Evolutionary conservation across 2,329 filamentous ascomycete genomes (phyloP), one percentile per base, ranked within the genome.

Genomic region (Sphaerulina vaccinii): DNA sequence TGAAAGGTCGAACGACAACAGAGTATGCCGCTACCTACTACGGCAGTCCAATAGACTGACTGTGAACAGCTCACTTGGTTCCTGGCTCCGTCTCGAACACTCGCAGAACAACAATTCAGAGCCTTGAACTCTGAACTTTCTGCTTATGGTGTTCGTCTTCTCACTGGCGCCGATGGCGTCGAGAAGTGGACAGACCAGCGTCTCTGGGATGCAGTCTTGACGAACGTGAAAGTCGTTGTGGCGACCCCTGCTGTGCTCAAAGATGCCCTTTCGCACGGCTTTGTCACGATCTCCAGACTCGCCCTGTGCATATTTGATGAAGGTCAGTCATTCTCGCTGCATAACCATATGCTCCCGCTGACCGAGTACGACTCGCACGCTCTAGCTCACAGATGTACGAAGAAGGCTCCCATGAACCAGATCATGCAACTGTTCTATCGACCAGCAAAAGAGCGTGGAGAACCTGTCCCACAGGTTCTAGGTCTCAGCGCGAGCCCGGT

Each of bases 401-500:
- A 76, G 15, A 82, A 80, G 1, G 79, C 85, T 58, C 76, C 87
- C 0, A 83, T 84, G 9, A 84, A 84, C 51, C 79, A 74, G 33
- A 86, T 95, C 27, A 92, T 95, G 87, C 73, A 70, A 22, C 73
- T 83, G 23, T 85, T 87, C 59, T 95, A 95, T 62, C 80, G 83
- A 55, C 71, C 74, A 22, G 52, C 57, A 11, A 68, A 66, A 15
- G 57, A 48, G 0, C 56, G 50, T 1, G 75, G 74, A 0, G 54
- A 67, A 0, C 33, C 55, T 0, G 68, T 82, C 1, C 90, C 90
- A 0, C 75, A 77, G 16, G 85, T 96, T 22, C 73, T 96, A 4
- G 90, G 90, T 0, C 74, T 96, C 19, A 91, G 86, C 5, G 90
- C 90, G 1, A 95, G 87, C 55, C 90, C 90, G 0, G 79, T 88